phyloP scores from a whole-genome alignment of 2,329 filamentous ascomycete genomes.

The Fusarium illudens region DNA sequence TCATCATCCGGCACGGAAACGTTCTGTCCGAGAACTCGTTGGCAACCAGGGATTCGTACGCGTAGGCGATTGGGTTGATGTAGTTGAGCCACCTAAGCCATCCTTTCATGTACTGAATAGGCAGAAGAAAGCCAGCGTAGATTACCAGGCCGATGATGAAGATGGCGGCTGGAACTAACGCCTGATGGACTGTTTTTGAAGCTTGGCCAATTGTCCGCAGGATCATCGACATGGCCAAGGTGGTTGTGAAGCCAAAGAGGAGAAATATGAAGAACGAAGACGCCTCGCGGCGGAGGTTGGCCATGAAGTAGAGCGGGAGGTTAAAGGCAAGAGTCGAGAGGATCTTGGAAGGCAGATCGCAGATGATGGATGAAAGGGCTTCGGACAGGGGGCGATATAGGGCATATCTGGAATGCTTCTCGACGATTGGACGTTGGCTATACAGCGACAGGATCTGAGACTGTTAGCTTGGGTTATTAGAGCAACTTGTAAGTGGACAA shows the following conservation, averaged over 20 bases:
- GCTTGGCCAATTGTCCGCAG: constrained; percentile 51
- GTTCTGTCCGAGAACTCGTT: constrained; percentile 24
- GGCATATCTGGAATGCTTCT: constrained; percentile 45
- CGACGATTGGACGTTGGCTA: constrained; percentile 40
- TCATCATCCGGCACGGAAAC: constrained; percentile 8
- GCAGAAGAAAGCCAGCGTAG: constrained; percentile 58
- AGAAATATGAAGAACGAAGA: constrained; percentile 58
- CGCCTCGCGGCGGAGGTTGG: constrained; percentile 67
- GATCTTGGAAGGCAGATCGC: constrained; percentile 28
- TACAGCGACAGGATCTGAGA: constrained; percentile 28
- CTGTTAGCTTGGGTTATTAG: neutral
- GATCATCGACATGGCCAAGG: constrained; percentile 69
- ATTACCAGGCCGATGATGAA: constrained; percentile 45
- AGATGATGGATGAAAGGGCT: constrained; percentile 23
- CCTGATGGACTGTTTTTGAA: neutral
- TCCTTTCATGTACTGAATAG: constrained; percentile 8
- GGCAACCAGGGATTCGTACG: constrained; percentile 22
- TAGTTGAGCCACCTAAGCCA: constrained; percentile 67
- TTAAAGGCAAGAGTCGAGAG: constrained; percentile 47
- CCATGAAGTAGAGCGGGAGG: constrained; percentile 68
- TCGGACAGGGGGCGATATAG: constrained; percentile 42
- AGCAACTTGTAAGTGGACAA: neutral
- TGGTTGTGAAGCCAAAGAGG: constrained; percentile 59
- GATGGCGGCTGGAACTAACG: constrained; percentile 26
- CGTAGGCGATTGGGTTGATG: constrained; percentile 69